Conservation (phyloP, 192 early-diverging fungal genomes). For the Globomyces pollinis-pini region DNA sequence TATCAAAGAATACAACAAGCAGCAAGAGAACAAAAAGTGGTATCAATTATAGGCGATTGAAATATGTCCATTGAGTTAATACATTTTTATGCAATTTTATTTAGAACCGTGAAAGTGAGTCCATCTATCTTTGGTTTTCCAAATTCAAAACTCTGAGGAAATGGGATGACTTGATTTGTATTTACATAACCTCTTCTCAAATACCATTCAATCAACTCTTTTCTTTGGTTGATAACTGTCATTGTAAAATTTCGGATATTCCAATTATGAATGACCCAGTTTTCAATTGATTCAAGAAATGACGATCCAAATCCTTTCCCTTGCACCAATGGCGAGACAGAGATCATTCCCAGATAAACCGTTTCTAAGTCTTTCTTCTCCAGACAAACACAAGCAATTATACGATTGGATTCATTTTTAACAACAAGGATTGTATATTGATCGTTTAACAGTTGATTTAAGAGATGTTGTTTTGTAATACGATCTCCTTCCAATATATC, state of each 20-base stretch:
- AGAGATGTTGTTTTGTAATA: too few species aligned
- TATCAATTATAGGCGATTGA: slow-evolving; percentile 46
- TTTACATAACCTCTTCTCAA: slow-evolving; percentile 1
- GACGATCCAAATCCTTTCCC: not conserved
- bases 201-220: slow-evolving; percentile 8
- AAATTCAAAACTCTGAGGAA: too few species aligned
- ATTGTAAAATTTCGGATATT: not conserved
- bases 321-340: not conserved
- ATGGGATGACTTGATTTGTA: too few species aligned
- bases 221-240: not conserved
- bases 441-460: too few species aligned
- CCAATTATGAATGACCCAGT: not conserved
- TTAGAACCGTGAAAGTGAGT: too few species aligned
- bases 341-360: slow-evolving; percentile 2
- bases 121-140: too few species aligned
- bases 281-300: not conserved
- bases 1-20: slow-evolving; percentile 50
- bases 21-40: slow-evolving; percentile 62
- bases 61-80: not conserved
- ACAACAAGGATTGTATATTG: too few species aligned
- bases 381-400: slow-evolving; percentile 6
- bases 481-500: too few species aligned
- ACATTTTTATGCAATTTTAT: too few species aligned
- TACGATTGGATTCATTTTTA: too few species aligned
- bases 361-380: not conserved